Conservation (phyloP, 2,329 filamentous ascomycete species). For the Lojkania enalia region DNA sequence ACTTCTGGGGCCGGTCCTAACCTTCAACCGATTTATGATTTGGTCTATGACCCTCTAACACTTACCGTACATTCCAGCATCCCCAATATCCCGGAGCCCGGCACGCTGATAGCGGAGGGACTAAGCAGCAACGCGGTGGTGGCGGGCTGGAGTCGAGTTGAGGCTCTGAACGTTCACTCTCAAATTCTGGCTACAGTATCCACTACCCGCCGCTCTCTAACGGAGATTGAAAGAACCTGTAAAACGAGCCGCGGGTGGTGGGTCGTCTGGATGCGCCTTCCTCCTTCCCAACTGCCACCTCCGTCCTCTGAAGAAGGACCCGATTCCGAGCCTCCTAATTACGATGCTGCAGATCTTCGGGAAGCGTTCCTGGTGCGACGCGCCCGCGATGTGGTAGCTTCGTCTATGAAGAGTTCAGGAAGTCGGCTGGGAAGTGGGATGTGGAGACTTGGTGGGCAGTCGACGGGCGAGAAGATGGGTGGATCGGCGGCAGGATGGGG, state of each 20-base stretch:
- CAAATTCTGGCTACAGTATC: slow-evolving; percentile 61
- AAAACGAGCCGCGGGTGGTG: slow-evolving; percentile 69
- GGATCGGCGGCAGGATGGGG: slow-evolving; percentile 56
- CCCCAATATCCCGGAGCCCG: slow-evolving; percentile 64
- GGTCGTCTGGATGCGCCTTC: slow-evolving; percentile 66
- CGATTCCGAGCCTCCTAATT: background rate
- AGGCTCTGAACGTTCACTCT: slow-evolving; percentile 64
- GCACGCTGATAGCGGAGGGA: slow-evolving; percentile 47
- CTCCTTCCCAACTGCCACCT: slow-evolving; percentile 25
- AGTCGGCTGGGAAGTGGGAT: slow-evolving; percentile 37
- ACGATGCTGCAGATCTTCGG: slow-evolving; percentile 36
- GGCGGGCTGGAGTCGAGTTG: slow-evolving; percentile 56
- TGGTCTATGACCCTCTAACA: slow-evolving; percentile 63
- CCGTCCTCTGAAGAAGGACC: background rate
- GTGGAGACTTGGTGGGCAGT: slow-evolving; percentile 35
- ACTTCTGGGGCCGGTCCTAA: slow-evolving; percentile 36
- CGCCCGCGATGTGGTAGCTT: slow-evolving; percentile 38
- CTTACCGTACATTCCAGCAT: slow-evolving; percentile 64
- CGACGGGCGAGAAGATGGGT: slow-evolving; percentile 36
- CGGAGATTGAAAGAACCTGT: slow-evolving; percentile 62
- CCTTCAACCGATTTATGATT: slow-evolving; percentile 58
- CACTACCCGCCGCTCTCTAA: slow-evolving; percentile 49
- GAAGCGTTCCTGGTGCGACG: slow-evolving; percentile 50
- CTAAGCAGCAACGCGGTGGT: slow-evolving; percentile 16
- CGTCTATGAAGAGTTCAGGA: slow-evolving; percentile 21